Base-by-base conservation (phyloP, 306 rosid genomes). In the Trifolium subterraneum region DNA sequence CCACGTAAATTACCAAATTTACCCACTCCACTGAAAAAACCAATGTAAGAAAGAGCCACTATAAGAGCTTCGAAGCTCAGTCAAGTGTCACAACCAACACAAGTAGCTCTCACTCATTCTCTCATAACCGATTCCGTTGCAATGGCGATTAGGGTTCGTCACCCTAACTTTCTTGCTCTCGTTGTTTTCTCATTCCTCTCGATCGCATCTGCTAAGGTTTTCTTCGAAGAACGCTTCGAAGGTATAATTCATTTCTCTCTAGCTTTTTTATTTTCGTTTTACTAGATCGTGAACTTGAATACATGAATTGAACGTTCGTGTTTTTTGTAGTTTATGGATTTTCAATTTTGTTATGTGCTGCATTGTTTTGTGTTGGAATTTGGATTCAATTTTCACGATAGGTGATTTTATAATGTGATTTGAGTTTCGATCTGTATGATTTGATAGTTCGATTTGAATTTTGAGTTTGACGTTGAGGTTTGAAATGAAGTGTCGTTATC, bases 181-280 rank as follows among this genome's bases (percentile, higher is more conserved):
- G 18, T 84, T 82, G 76, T 90, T 11, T 73, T 92, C 47, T 88
- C 92, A 8, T 82, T 92, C 10, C 56, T 92, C 35, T 82, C 91
- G 2, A 14, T 86, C 81, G 88, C 90, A 55, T 90, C 95, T 3
- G 98, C 99, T 13, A 95, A 86, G 74, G 93, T 92, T 19, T 87
- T 86, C 90, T 92, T 95, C 80, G 99, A 95, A 77, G 99, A 95
- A 31, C 96, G 96, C 51, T 95, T 95, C 65, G 87, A 92, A 1
- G 99, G 99, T 94, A 87, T 78, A 44, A 4, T 44, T 19, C 36
- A 50, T 76, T 19, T 27, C 36, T 70, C 65, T 67, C 25, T 20
- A 6, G 10, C 22, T 8, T 19, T 31, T 33, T 23, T 31, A 64
- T 7, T 59, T 79, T 45, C 41, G 2, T 18, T 19, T 31, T 60